Evolutionary conservation across 176 grass and related monocot genomes (phyloP), one percentile per base, ranked within the genome.

Genomic region (Rhynchospora breviuscula): DNA sequence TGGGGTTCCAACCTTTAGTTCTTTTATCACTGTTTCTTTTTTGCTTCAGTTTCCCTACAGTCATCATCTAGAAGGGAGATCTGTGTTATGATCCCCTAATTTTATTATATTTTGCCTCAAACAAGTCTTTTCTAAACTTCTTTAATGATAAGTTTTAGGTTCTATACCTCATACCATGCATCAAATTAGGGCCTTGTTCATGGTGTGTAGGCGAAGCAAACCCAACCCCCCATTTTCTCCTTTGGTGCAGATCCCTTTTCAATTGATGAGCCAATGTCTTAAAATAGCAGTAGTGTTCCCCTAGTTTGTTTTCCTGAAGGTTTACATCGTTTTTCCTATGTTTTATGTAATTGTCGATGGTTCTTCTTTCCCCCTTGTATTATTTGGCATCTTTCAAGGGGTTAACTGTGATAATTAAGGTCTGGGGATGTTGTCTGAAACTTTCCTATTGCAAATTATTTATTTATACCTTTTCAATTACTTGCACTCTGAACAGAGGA

Each of bases 401-500:
- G 71, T 49, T 76, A 29, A 26, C 47, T 31, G 10, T 52, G 71
- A 75, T 75, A 14, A 21, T 54, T 54, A 14, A 54, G 72, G 47
- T 54, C 31, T 10, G 15, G 7, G 47, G 72, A 54, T 76, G 22
- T 73, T 46, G 69, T 49, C 7, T 54, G 72, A 53, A 76, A 7
- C 48, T 53, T 52, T 53, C 48, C 19, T 52, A 15, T 26, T 52
- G 47, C 71, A 26, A 75, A 75, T 2, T 53, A 8, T 15, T 76
- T 13, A 76, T 76, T 19, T 54, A 54, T 78, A 48, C 25, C 25
- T 18, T 78, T 78, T 57, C n/a, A 45, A 0, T 40, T 74, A 60
- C 35, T 57, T 62, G 17, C 78, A 31, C 40, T 65, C 66, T 54
- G 6, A 54, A 14, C 63, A 89, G 87, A 79, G 63, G 25, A 85